These are phyloP conservation scores for Triticum dicoccoides DNA, from an alignment of 176 grass and related monocot genomes.

Conservation along the genomic window DNA sequence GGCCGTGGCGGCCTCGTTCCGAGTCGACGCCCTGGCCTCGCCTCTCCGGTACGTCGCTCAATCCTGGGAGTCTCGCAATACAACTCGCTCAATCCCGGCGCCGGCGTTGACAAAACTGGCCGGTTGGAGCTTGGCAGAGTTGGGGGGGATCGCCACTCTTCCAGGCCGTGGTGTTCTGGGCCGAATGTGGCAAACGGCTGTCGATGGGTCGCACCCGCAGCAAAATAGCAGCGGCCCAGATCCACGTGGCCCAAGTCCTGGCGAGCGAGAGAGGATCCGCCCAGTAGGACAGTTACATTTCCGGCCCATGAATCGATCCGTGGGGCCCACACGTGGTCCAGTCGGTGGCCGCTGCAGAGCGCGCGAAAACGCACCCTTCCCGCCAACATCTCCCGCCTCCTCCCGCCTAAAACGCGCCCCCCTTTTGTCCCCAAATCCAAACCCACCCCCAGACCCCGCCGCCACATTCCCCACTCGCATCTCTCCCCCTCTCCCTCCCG, in stretches of 20 bases:
- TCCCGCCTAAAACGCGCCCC: slow-evolving; percentile 45
- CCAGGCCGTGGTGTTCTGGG: background rate
- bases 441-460: background rate
- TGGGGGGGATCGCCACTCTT: background rate
- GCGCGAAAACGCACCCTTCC: slow-evolving; percentile 43
- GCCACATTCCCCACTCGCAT: slow-evolving; percentile 20
- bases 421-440: slow-evolving; percentile 12
- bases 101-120: background rate
- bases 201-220: background rate
- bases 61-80: background rate
- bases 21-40: no score
- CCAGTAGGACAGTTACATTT: background rate
- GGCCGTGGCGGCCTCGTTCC: background rate
- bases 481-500: background rate
- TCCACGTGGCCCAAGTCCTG: background rate
- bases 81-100: background rate
- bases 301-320: background rate
- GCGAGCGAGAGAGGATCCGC: background rate
- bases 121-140: no score
- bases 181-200: background rate
- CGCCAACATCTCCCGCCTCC: slow-evolving; percentile 7
- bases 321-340: background rate
- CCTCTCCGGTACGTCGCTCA: background rate
- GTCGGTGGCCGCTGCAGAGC: background rate
- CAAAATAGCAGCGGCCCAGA: no score